phyloP scores from a whole-genome alignment of 192 early-diverging fungal species.

The Paraglomus occultum region DNA sequence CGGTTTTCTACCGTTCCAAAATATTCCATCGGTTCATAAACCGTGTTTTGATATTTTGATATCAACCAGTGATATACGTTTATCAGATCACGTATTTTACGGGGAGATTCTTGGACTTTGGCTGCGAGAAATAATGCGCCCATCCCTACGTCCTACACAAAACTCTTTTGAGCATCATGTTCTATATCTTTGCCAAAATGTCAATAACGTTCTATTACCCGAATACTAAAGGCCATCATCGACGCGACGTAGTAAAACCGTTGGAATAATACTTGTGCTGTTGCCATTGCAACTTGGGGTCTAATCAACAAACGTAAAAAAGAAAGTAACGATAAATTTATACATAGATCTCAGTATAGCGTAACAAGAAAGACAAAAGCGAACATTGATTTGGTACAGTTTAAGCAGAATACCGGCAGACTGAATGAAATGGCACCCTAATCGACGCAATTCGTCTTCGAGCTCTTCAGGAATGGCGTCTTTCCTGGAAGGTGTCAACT shows the following conservation, averaged over 20 bases:
- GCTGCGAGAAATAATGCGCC: slow-evolving; percentile 73
- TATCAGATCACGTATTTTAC: slow-evolving; percentile 77
- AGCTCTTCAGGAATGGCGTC: slow-evolving; percentile 60
- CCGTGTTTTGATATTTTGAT: slow-evolving; percentile 50
- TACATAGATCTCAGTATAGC: neutral
- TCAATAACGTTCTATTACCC: too few species aligned
- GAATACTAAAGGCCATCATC: slow-evolving; percentile 66
- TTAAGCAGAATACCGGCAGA: slow-evolving; percentile 75
- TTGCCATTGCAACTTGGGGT: slow-evolving; percentile 93
- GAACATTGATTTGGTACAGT: slow-evolving; percentile 49
- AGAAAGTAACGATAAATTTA: neutral
- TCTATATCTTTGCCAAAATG: neutral
- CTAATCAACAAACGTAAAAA: slow-evolving; percentile 40
- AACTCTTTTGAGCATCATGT: neutral
- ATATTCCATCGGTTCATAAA: slow-evolving; percentile 53
- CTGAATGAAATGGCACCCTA: slow-evolving; percentile 84
- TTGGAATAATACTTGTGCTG: slow-evolving; percentile 91
- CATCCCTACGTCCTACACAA: slow-evolving; percentile 60
- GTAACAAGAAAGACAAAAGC: neutral
- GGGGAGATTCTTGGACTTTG: slow-evolving; percentile 81
- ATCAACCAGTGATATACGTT: slow-evolving; percentile 75
- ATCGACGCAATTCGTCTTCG: slow-evolving; percentile 70
- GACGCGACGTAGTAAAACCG: slow-evolving; percentile 87
- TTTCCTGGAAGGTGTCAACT: slow-evolving; percentile 58
- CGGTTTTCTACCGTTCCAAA: slow-evolving; percentile 44